phyloP scores from a whole-genome alignment of 2,329 filamentous ascomycete genomes.

The Botrytis deweyae region DNA sequence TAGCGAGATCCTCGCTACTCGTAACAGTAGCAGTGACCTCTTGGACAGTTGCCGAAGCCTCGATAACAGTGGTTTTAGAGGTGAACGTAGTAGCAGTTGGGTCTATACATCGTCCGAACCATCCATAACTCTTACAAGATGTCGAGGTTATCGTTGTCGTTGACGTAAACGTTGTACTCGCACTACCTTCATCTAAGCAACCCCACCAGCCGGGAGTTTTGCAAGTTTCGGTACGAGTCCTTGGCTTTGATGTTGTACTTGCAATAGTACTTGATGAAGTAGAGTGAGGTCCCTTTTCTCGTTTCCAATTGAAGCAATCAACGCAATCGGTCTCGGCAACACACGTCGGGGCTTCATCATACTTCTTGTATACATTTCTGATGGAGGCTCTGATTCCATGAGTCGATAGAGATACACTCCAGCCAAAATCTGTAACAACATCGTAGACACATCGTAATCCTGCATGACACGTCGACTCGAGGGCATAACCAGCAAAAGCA shows the following conservation, averaged over 20 bases:
- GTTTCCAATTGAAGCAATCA: slow-evolving; percentile 90
- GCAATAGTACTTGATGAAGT: slow-evolving; percentile 67
- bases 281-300: slow-evolving; percentile 79
- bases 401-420: slow-evolving; percentile 84
- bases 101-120: slow-evolving; percentile 21
- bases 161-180: slow-evolving; percentile 39
- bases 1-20: background rate
- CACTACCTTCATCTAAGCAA: slow-evolving; percentile 44
- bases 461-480: slow-evolving; percentile 85
- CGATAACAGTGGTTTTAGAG: slow-evolving; percentile 20
- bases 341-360: slow-evolving; percentile 76
- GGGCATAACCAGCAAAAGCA: slow-evolving; percentile 81
- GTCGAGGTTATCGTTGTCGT: slow-evolving; percentile 20
- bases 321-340: slow-evolving; percentile 71
- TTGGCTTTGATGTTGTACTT: slow-evolving; percentile 53
- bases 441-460: slow-evolving; percentile 86
- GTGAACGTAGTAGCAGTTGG: background rate
- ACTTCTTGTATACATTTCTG: slow-evolving; percentile 76
- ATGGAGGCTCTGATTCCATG: slow-evolving; percentile 87
- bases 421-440: slow-evolving; percentile 83
- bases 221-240: slow-evolving; percentile 76
- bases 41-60: slow-evolving; percentile 11
- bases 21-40: slow-evolving; percentile 3
- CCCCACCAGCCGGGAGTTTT: slow-evolving; percentile 80
- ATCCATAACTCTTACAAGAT: slow-evolving; percentile 26